Conservation (phyloP, 106 monocot genomes). For the Triglochin maritima region DNA sequence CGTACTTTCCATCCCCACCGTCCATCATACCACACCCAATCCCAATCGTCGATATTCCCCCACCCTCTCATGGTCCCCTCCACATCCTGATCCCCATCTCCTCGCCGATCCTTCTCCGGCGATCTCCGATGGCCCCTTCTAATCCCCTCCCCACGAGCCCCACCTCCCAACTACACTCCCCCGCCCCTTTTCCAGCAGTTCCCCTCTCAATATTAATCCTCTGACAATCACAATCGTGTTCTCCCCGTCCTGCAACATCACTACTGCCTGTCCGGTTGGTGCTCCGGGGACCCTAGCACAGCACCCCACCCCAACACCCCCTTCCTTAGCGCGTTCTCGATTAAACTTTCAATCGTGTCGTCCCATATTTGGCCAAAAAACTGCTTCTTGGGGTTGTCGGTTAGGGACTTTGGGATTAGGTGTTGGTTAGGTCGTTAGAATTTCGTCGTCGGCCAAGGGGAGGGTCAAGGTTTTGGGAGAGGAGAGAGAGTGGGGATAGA, state of each 20-base stretch:
- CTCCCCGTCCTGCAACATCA: constrained; percentile 81
- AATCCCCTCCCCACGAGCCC: too few species aligned
- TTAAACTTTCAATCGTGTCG: constrained; percentile 67
- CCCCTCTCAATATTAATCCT: too few species aligned
- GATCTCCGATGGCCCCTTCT: too few species aligned
- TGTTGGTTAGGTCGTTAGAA: constrained; percentile 71
- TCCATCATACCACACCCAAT: too few species aligned
- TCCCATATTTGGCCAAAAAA: constrained; percentile 64
- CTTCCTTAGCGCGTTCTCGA: constrained; percentile 61
- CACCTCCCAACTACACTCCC: too few species aligned
- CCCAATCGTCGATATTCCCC: too few species aligned
- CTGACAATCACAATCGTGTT: constrained; percentile 91
- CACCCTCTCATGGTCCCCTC: too few species aligned
- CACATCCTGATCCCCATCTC: too few species aligned
- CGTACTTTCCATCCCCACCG: too few species aligned
- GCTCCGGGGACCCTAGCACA: constrained; percentile 24
- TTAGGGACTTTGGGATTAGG: constrained; percentile 46
- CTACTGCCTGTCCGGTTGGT: constrained; percentile 89
- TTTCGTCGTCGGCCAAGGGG: constrained; percentile 69
- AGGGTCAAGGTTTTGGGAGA: constrained; percentile 7
- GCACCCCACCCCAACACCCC: constrained; percentile 38
- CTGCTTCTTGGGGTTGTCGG: constrained; percentile 45
- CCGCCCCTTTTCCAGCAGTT: too few species aligned
- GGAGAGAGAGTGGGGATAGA: too few species aligned
- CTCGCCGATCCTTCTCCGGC: too few species aligned